phyloP scores from a whole-genome alignment of 768 basidiomycete species.

The Coprinopsis sp. region DNA sequence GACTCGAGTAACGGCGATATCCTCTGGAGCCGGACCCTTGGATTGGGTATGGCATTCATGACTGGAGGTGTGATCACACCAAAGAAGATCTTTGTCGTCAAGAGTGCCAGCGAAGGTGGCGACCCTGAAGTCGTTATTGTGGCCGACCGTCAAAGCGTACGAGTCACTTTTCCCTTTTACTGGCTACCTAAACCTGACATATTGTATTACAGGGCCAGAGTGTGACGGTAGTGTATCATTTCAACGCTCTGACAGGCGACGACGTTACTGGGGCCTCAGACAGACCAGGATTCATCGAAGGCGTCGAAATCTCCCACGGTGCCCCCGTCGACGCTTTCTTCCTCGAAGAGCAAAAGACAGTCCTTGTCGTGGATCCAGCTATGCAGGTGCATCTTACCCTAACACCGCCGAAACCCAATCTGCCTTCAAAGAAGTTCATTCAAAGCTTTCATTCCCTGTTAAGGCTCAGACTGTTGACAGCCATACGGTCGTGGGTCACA shows the following conservation, averaged over 20 bases:
- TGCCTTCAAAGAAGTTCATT: constrained; percentile 40
- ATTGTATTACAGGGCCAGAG: constrained; percentile 42
- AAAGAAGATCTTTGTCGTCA: constrained; percentile 54
- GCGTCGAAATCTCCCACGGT: constrained; percentile 57
- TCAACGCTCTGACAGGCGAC: constrained; percentile 78
- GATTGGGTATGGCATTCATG: constrained; percentile 59
- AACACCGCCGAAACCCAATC: constrained; percentile 42
- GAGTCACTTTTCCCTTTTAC: constrained; percentile 20
- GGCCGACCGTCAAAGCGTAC: constrained; percentile 59
- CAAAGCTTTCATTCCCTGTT: constrained; percentile 54
- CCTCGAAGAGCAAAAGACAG: constrained; percentile 41
- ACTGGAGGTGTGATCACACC: constrained; percentile 55
- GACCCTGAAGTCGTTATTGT: constrained; percentile 60
- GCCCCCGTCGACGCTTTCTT: constrained; percentile 56
- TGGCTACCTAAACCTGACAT: neutral
- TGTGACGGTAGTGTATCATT: constrained; percentile 72
- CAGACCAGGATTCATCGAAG: constrained; percentile 43
- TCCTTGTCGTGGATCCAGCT: constrained; percentile 71
- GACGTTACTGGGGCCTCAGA: constrained; percentile 35
- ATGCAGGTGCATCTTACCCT: constrained; percentile 70
- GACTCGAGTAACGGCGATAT: constrained; percentile 75
- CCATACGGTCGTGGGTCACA: constrained; percentile 54
- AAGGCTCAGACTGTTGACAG: constrained; percentile 33
- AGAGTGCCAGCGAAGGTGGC: constrained; percentile 42
- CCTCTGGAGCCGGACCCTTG: constrained; percentile 77